Evolutionary conservation across 169 alveolate species (phyloP).

Genomic region (Cyclospora cayetanensis): DNA sequence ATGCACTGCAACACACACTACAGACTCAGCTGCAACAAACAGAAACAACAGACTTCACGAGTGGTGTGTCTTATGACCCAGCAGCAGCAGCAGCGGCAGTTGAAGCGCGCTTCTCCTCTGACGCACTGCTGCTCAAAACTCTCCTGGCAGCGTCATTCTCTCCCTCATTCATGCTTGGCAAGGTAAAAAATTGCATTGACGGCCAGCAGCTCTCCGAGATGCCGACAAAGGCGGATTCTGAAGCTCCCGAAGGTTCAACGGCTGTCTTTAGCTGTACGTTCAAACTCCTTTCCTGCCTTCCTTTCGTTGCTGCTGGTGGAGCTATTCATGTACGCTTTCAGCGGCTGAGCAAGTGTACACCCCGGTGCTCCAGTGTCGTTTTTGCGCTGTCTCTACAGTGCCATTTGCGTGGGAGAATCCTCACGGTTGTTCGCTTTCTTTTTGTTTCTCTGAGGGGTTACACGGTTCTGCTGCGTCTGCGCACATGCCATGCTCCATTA

Average conservation of each 20-base stretch:
- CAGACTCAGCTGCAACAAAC: neutral
- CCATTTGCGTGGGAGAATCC: too few relatives aligned
- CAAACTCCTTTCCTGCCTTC: too few relatives aligned
- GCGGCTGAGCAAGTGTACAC: too few relatives aligned
- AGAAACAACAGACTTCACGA: neutral
- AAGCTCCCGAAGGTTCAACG: neutral
- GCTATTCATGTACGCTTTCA: too few relatives aligned
- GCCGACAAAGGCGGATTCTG: neutral
- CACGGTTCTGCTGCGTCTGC: too few relatives aligned
- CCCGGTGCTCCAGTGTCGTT: neutral
- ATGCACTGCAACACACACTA: neutral
- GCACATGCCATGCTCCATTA: neutral
- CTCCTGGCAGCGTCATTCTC: slow-evolving; percentile 67
- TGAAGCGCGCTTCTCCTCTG: slow-evolving; percentile 25
- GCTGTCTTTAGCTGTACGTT: slow-evolving; percentile 7
- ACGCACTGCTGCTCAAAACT: slow-evolving; percentile 16
- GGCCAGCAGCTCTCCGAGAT: neutral
- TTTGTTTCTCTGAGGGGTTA: too few relatives aligned
- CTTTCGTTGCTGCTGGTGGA: too few relatives aligned
- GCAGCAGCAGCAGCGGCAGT: slow-evolving; percentile 59
- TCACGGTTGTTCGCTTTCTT: neutral
- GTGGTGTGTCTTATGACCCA: neutral
- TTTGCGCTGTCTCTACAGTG: neutral
- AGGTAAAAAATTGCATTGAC: neutral
- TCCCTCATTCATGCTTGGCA: slow-evolving; percentile 54